phyloP scores from a whole-genome alignment of 2,329 filamentous ascomycete species.

The Trichoderma arundinaceum region DNA sequence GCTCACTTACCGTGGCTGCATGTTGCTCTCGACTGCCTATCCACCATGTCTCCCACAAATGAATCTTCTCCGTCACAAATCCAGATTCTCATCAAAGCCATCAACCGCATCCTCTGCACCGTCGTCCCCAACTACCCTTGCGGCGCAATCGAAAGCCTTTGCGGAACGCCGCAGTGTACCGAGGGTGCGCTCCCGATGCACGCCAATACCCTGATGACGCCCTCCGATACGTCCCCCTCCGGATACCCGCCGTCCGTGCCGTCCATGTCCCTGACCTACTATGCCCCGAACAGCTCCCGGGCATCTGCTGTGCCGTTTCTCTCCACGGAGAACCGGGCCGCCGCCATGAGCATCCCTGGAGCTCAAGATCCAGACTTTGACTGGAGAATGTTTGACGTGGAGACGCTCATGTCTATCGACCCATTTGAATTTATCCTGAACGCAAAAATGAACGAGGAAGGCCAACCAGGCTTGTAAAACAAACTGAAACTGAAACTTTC shows the following conservation, averaged over 20 bases:
- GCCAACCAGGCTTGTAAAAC: not conserved
- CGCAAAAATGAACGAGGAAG: conserved; percentile 21
- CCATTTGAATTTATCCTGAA: conserved; percentile 23
- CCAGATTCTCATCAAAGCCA: conserved; percentile 26
- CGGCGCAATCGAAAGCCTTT: not conserved
- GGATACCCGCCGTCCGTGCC: conserved; percentile 13
- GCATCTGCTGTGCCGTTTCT: not conserved
- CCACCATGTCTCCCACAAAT: conserved; percentile 15
- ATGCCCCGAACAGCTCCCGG: conserved; percentile 7
- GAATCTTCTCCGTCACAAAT: conserved; percentile 1
- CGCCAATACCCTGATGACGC: conserved; percentile 9
- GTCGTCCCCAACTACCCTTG: conserved; percentile 12
- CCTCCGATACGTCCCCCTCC: conserved; percentile 4
- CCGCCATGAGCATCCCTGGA: conserved; percentile 18
- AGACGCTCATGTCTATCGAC: conserved; percentile 28
- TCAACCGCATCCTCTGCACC: conserved; percentile 27
- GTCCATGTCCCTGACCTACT: conserved; percentile 21
- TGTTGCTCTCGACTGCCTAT: conserved; percentile 19
- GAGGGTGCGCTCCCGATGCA: not conserved
- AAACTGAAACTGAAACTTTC: not conserved
- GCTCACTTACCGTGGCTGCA: conserved; percentile 20
- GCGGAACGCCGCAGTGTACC: conserved; percentile 6
- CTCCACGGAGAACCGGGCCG: not conserved
- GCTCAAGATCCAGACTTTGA: conserved; percentile 20
- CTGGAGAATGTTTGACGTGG: conserved; percentile 28